Conservation (phyloP, 1,139 yeast species). For the Suhomyces bokatorum region DNA sequence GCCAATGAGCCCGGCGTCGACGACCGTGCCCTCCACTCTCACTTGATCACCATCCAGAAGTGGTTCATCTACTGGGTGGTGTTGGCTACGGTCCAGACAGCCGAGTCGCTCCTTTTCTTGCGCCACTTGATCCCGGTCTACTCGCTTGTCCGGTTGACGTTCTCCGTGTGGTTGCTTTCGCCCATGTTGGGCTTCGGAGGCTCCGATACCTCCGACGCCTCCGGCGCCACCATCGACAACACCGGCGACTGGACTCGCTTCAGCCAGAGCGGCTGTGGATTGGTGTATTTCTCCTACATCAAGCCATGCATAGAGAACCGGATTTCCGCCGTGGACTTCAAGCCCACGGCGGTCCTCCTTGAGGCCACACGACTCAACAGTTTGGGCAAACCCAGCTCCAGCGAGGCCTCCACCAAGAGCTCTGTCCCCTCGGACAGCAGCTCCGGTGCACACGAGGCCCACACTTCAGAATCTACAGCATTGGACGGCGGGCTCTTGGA, state of each 20-base stretch:
- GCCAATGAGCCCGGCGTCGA: conserved; percentile 9
- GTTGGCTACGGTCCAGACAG: conserved; percentile 33
- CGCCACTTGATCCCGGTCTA: conserved; percentile 50
- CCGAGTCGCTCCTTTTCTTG: conserved; percentile 36
- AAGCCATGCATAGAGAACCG: conserved; percentile 36
- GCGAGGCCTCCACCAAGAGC: neutral
- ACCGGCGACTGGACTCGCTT: conserved; percentile 23
- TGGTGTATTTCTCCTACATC: conserved; percentile 32
- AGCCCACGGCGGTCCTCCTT: conserved; percentile 3
- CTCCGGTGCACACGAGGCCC: neutral
- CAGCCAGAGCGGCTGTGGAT: conserved; percentile 38
- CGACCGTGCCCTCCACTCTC: conserved; percentile 23
- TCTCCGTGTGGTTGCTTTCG: conserved; percentile 54
- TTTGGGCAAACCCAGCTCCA: neutral
- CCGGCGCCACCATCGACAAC: conserved; percentile 10
- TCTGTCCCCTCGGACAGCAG: neutral
- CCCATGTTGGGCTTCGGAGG: conserved; percentile 35
- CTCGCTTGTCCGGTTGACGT: conserved; percentile 37
- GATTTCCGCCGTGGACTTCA: conserved; percentile 2
- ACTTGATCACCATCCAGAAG: conserved; percentile 48
- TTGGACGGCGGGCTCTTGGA: conserved; percentile 12
- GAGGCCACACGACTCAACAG: conserved; percentile 5
- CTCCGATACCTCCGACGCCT: neutral
- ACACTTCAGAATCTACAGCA: neutral
- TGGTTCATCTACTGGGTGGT: conserved; percentile 65